Conservation (phyloP, 495 filamentous ascomycete species). For the Apiosordaria backusii region DNA sequence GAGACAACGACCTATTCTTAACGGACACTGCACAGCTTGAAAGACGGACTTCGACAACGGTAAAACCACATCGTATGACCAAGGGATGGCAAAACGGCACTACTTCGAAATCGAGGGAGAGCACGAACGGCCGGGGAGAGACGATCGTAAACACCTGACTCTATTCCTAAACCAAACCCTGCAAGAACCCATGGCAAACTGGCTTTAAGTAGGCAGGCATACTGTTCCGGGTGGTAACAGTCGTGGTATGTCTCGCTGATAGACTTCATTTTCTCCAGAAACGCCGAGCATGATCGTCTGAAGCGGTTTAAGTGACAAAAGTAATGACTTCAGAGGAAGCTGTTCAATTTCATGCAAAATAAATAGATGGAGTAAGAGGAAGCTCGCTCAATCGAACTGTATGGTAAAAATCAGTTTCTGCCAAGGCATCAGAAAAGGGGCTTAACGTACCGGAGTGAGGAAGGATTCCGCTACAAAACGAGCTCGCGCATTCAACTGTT, state of each 20-base stretch:
- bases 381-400: not conserved
- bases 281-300: slow-evolving; percentile 15
- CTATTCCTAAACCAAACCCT: not conserved
- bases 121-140: not conserved
- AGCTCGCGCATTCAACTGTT: slow-evolving; percentile 89
- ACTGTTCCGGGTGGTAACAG: not conserved
- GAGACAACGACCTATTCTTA: not conserved
- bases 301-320: not conserved
- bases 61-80: not conserved
- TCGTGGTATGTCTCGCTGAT: not conserved
- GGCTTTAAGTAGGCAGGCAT: too few relatives aligned
- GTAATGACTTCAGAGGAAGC: not conserved
- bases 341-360: not conserved
- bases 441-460: slow-evolving; percentile 77
- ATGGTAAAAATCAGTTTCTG: not conserved
- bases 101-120: not conserved
- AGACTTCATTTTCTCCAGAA: slow-evolving; percentile 15
- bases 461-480: slow-evolving; percentile 98
- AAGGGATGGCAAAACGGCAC: not conserved
- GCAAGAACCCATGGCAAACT: not conserved
- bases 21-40: not conserved
- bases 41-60: too few relatives aligned
- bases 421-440: not conserved
- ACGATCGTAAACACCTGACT: not conserved
- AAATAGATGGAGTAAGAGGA: not conserved